These are phyloP conservation scores for Hibiscus trionum DNA, from an alignment of 345 rosid genomes.

Conservation along the genomic window DNA sequence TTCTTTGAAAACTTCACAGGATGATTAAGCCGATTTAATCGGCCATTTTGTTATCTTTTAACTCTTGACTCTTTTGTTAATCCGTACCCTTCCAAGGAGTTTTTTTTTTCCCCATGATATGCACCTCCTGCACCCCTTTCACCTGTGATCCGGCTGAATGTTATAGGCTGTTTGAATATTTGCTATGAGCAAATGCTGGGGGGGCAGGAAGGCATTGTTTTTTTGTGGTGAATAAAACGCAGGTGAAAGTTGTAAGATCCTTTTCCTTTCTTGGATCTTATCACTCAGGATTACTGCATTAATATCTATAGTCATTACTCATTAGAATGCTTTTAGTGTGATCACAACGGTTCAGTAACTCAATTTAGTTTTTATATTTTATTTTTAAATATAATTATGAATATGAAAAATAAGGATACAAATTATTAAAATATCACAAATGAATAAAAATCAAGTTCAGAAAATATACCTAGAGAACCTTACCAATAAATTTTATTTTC, in stretches of 20 bases:
- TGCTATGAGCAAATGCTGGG: constrained; percentile 14
- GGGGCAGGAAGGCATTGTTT: constrained; percentile 29
- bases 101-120: constrained; percentile 10
- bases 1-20: constrained; percentile 28
- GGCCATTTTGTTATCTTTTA: constrained; percentile 1
- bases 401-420: too few relatives aligned
- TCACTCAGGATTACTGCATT: neutral
- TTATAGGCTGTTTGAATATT: constrained; percentile 20
- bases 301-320: neutral
- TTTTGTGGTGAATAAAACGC: constrained; percentile 10
- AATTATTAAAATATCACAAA: too few relatives aligned
- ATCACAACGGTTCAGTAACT: neutral
- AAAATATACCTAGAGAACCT: too few relatives aligned
- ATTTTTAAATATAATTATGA: too few relatives aligned
- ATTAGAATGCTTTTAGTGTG: neutral
- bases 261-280: neutral
- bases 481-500: too few relatives aligned
- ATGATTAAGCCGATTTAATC: constrained; percentile 20
- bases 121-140: constrained; percentile 31
- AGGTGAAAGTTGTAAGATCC: neutral
- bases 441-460: too few relatives aligned
- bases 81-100: constrained; percentile 12
- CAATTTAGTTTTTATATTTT: too few relatives aligned
- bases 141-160: constrained; percentile 30
- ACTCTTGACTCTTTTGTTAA: constrained; percentile 5